A percentile compares a stretch with the other conserved stretches of the same genome.
These are phyloP conservation scores for Aurantiochytrium sp. DNA, from an alignment of 108 stramenopile species.

Conservation along the genomic window DNA sequence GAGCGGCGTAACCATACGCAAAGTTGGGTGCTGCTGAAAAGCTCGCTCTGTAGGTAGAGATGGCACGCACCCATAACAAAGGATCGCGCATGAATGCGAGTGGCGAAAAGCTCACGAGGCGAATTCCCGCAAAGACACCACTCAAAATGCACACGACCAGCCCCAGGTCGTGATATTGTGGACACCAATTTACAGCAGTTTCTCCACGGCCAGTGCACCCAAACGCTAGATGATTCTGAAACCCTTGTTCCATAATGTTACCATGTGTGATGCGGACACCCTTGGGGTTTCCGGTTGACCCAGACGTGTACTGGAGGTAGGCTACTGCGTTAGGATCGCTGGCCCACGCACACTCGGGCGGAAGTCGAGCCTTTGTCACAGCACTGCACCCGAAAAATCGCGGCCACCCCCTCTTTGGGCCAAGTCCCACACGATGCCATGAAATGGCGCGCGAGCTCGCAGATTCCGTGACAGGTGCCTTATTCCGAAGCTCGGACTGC, in stretches of 20 bases:
- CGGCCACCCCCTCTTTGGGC: too few species aligned
- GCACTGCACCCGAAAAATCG: too few species aligned
- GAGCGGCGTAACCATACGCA: slow-evolving; percentile 76
- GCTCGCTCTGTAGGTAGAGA: slow-evolving; percentile 69
- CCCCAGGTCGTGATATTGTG: slow-evolving; percentile 99
- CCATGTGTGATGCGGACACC: slow-evolving; percentile 75
- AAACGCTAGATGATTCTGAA: slow-evolving; percentile 56
- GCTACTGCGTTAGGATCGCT: slow-evolving; percentile 48
- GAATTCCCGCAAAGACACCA: slow-evolving; percentile 77
- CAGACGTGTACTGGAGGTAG: slow-evolving; percentile 96
- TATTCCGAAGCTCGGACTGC: too few species aligned
- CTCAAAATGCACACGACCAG: slow-evolving; percentile 89
- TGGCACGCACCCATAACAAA: slow-evolving; percentile 74
- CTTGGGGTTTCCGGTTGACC: slow-evolving; percentile 86
- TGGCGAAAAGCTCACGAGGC: slow-evolving; percentile 83
- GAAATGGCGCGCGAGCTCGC: too few species aligned
- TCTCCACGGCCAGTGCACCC: background rate
- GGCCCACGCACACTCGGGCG: background rate
- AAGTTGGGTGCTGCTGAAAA: slow-evolving; percentile 96
- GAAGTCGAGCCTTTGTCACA: background rate
- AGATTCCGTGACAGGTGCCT: too few species aligned
- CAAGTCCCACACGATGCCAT: too few species aligned
- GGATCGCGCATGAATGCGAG: slow-evolving; percentile 84
- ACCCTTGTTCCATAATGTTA: slow-evolving; percentile 18
- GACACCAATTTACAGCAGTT: slow-evolving; percentile 64